Evolutionary conservation across 768 basidiomycete species (phyloP).

Genomic region (Pleurotus cornucopiae): DNA sequence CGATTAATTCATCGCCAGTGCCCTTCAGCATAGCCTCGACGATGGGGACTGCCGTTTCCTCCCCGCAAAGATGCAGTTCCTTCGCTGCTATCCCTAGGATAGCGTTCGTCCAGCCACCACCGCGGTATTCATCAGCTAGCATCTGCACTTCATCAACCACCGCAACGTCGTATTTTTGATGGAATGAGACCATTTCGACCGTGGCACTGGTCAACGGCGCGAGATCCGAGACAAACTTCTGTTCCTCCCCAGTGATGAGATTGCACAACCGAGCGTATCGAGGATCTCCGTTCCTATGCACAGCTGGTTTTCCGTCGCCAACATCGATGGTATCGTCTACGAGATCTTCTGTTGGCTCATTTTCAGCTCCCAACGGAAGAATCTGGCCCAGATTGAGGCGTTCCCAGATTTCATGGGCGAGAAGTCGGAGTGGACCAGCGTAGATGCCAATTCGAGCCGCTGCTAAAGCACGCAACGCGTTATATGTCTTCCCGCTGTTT

Average conservation of each 20-base stretch:
- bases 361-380: slow-evolving; percentile 58
- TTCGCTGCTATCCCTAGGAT: slow-evolving; percentile 71
- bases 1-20: slow-evolving; percentile 77
- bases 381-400: slow-evolving; percentile 90
- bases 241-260: slow-evolving; percentile 90
- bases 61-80: slow-evolving; percentile 94
- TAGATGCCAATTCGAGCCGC: slow-evolving; percentile 73
- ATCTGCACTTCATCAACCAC: slow-evolving; percentile 98
- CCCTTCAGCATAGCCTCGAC: slow-evolving; percentile 62
- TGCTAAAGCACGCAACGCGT: slow-evolving; percentile 85
- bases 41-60: slow-evolving; percentile 87
- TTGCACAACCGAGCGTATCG: slow-evolving; percentile 68
- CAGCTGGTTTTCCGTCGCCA: slow-evolving; percentile 15
- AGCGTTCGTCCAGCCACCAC: slow-evolving; percentile 78
- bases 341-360: slow-evolving; percentile 28
- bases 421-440: slow-evolving; percentile 86
- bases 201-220: slow-evolving; percentile 76
- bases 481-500: slow-evolving; percentile 95
- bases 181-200: slow-evolving; percentile 79
- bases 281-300: slow-evolving; percentile 35
- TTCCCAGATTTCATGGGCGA: slow-evolving; percentile 94
- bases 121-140: slow-evolving; percentile 77
- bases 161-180: slow-evolving; percentile 59
- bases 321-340: slow-evolving; percentile 15
- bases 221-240: slow-evolving; percentile 55